Evolutionary conservation across 805 yeast species (phyloP), one percentile per base, ranked within the genome.

Genomic region (Saccharomyces mikatae): DNA sequence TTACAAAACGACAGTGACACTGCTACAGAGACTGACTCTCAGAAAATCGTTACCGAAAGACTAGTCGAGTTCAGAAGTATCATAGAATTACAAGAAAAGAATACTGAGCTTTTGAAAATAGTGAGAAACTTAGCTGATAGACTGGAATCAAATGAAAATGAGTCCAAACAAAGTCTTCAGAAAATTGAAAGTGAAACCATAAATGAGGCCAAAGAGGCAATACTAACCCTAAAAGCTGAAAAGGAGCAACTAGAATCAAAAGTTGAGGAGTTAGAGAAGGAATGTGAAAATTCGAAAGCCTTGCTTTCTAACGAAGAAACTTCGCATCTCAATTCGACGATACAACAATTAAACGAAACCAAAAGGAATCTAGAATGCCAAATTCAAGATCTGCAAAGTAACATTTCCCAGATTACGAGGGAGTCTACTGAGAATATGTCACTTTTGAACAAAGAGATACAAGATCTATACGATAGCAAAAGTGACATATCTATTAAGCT

Each of bases 121-220:
- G 80, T 87, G 0, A 62, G 47, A 58, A 80, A 80, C 55, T 71
- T 89, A 28, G 91, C 91, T 8, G 74, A 77, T 41, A 80, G 81
- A 61, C 72, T 90, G 52, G 97, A 90, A 64, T 69, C 66, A 3
- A 80, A 80, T 49, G 94, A 87, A 61, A 60, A 57, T 22, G 57
- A 68, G 27, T 36, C 32, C n/a, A 56, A 56, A 32, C 30, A 50
- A 11, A 49, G 53, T 17, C 46, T 32, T n/a, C 52, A 54, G 13
- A 27, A 46, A 6, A 5, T 60, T 56, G 83, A 80, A 58, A 74
- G 76, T 22, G 70, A 72, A 2, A 82, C 81, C 0, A 74, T 80
- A 17, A 76, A 74, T 49, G 89, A 84, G 58, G 91, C 92, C 0
- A 81, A 81, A 57, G 83, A 82, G 29, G 89, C 90, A 1, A 84